Percentiles rank a stretch among this genome's conserved stretches.
phyloP scores from a whole-genome alignment of 2,329 filamentous ascomycete genomes.

The Claviceps purpurea region DNA sequence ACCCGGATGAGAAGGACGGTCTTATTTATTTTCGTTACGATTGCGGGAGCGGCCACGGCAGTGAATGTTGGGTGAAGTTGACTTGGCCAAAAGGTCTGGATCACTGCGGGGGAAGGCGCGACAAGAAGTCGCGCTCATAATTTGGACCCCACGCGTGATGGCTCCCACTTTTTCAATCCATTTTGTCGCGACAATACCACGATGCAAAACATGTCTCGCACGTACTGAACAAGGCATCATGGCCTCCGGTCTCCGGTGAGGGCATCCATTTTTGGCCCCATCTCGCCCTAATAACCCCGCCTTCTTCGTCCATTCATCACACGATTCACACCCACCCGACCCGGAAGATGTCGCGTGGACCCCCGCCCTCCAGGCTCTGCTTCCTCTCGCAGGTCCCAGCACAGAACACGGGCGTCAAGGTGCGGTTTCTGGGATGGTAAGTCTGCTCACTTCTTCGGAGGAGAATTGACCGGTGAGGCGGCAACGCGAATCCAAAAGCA shows the following conservation, averaged over 20 bases:
- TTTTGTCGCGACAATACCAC: not conserved
- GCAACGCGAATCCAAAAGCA: too few species aligned
- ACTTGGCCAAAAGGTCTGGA: not conserved
- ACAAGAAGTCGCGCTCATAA: not conserved
- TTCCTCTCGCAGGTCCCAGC: conserved; percentile 48
- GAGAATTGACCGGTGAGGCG: not conserved
- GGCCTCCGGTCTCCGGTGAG: not conserved
- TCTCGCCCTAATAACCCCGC: too few species aligned
- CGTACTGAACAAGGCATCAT: not conserved
- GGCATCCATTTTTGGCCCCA: too few species aligned
- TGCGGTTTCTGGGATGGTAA: conserved; percentile 87
- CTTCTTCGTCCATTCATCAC: not conserved
- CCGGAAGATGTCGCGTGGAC: conserved; percentile 37
- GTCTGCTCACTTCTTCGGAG: conserved; percentile 15
- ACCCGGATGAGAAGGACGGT: too few species aligned
- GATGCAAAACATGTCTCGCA: not conserved
- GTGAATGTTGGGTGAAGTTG: not conserved
- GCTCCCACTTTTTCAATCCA: not conserved
- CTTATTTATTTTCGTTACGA: not conserved
- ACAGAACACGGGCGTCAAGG: conserved; percentile 52
- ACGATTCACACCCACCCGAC: not conserved
- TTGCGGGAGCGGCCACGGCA: not conserved
- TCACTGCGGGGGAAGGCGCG: not conserved
- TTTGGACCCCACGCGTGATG: not conserved
- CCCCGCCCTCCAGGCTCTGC: conserved; percentile 50